Conservation (phyloP, 2,329 filamentous ascomycete species). For the Podosphaera aphanis region DNA sequence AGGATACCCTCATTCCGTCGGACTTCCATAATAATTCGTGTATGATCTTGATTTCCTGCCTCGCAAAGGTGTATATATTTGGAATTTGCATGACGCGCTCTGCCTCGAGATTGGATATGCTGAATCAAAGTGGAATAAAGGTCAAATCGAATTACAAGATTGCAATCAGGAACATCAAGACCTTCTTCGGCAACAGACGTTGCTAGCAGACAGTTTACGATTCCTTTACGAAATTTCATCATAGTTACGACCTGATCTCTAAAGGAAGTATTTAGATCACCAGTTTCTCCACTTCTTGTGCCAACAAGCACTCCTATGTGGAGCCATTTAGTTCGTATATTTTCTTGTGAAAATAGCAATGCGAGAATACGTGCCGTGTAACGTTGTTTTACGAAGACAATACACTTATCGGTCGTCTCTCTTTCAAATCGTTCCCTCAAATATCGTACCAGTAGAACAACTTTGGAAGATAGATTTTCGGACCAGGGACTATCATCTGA, state of each 20-base stretch:
- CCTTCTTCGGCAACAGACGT: conserved; percentile 46
- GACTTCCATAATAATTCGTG: conserved; percentile 31
- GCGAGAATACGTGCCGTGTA: conserved; percentile 53
- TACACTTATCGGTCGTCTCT: conserved; percentile 40
- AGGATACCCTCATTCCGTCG: conserved; percentile 37
- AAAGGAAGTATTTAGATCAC: conserved; percentile 36
- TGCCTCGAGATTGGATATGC: conserved; percentile 78
- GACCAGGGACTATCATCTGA: conserved; percentile 3
- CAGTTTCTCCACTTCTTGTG: conserved; percentile 23
- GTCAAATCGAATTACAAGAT: conserved; percentile 54
- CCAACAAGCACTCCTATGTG: conserved; percentile 37
- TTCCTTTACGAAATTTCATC: conserved; percentile 34
- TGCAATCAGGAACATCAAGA: conserved; percentile 44
- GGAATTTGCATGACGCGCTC: conserved; percentile 57
- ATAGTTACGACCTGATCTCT: conserved; percentile 53
- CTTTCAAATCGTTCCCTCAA: conserved; percentile 39
- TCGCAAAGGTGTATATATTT: conserved; percentile 74
- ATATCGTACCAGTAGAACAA: conserved; percentile 34
- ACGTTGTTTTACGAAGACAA: conserved; percentile 66
- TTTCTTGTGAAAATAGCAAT: conserved; percentile 35
- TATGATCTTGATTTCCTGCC: conserved; percentile 37
- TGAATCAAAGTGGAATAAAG: conserved; percentile 77
- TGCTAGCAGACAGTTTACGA: conserved; percentile 39
- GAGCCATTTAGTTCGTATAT: conserved; percentile 33
- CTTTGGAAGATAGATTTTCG: conserved; percentile 44